These are phyloP conservation scores for Lachancea quebecensis DNA, from an alignment of 805 yeast genomes.

Conservation along the genomic window DNA sequence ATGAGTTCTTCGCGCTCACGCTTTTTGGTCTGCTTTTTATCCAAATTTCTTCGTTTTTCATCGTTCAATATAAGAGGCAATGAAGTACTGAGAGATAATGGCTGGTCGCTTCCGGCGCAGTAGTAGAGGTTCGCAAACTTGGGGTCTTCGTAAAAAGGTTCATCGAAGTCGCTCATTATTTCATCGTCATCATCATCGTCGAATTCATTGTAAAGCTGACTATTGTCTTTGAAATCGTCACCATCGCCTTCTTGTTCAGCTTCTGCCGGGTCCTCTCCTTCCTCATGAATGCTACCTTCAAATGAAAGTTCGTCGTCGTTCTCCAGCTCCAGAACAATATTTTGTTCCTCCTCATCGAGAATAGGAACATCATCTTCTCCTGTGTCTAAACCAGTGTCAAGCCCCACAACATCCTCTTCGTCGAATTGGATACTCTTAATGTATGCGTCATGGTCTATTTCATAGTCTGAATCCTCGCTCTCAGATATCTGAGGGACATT, in stretches of 20 bases:
- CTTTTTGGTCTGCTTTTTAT: conserved; percentile 25
- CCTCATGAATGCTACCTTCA: conserved; percentile 31
- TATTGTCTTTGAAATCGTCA: not conserved
- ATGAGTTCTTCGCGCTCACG: conserved; percentile 27
- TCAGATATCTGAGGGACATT: conserved; percentile 28
- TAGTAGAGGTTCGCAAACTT: conserved; percentile 30
- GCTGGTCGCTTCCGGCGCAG: conserved; percentile 29
- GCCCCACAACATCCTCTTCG: conserved; percentile 29
- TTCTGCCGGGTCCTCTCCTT: conserved; percentile 27
- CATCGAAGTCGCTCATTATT: conserved; percentile 30
- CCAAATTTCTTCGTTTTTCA: conserved; percentile 21
- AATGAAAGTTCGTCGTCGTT: conserved; percentile 29
- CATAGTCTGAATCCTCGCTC: conserved; percentile 31
- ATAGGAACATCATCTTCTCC: conserved; percentile 30
- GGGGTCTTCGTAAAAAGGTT: conserved; percentile 39
- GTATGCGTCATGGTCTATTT: conserved; percentile 29
- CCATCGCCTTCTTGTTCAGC: conserved; percentile 15
- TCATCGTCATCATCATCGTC: conserved; percentile 31
- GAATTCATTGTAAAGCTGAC: conserved; percentile 2
- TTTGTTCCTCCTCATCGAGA: conserved; percentile 28
- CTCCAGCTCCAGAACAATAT: conserved; percentile 26
- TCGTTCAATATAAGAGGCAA: conserved; percentile 29
- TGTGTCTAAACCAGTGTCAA: conserved; percentile 28
- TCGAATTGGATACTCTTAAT: conserved; percentile 27
- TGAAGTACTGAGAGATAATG: conserved; percentile 28